phyloP scores from a whole-genome alignment of 2,329 filamentous ascomycete genomes.

The Talaromyces amestolkiae region DNA sequence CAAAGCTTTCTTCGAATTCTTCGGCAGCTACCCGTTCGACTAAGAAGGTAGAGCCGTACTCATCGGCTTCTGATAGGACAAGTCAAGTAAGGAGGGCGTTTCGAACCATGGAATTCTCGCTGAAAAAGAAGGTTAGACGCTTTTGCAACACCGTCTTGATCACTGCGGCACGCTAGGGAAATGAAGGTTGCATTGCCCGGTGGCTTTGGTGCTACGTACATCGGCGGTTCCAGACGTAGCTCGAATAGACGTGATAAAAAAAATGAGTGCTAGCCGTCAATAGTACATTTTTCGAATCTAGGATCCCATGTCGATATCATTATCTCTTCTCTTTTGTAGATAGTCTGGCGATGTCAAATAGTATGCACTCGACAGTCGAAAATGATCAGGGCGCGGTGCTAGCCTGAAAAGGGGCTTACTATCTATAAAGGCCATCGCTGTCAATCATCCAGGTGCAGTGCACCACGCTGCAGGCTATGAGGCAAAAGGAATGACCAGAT shows the following conservation, averaged over 20 bases:
- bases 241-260: not conserved
- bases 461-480: not conserved
- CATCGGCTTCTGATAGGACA: not conserved
- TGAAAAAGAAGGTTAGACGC: not conserved
- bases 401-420: conserved; percentile 16
- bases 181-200: conserved; percentile 13
- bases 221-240: not conserved
- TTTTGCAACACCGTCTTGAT: not conserved
- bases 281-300: not conserved
- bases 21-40: conserved; percentile 2
- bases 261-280: not conserved
- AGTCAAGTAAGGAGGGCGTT: not conserved
- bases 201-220: conserved; percentile 8
- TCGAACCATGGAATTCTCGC: not conserved
- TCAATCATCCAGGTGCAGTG: not conserved
- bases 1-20: not conserved
- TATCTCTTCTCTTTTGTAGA: not conserved
- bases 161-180: conserved; percentile 5
- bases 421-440: not conserved
- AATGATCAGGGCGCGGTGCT: not conserved
- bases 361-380: not conserved
- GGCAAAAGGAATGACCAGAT: not conserved
- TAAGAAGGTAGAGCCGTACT: not conserved
- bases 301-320: conserved; percentile 9
- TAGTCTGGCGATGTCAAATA: not conserved